These are phyloP conservation scores for Russula brevipes DNA, from an alignment of 768 basidiomycete species.

Conservation along the genomic window DNA sequence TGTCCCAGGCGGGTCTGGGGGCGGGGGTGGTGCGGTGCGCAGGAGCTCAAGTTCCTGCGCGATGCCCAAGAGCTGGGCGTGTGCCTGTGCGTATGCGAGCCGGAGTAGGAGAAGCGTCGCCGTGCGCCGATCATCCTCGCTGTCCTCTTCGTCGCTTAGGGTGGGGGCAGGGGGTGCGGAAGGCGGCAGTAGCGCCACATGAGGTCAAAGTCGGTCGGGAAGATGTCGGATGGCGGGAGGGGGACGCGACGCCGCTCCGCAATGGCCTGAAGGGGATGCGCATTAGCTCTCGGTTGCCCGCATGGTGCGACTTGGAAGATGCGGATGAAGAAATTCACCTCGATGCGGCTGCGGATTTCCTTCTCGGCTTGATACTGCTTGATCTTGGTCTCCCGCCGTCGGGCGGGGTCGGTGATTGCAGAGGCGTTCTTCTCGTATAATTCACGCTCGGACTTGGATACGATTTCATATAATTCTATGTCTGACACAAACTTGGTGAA, in stretches of 20 bases:
- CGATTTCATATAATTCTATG: conserved; percentile 61
- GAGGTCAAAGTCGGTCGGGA: conserved; percentile 53
- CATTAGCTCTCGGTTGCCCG: background rate
- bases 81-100: conserved; percentile 64
- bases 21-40: conserved; percentile 46
- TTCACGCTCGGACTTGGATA: conserved; percentile 54
- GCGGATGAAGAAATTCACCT: conserved; percentile 41
- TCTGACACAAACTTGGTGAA: conserved; percentile 43
- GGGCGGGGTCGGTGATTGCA: conserved; percentile 56
- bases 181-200: conserved; percentile 53
- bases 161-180: conserved; percentile 31
- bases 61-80: conserved; percentile 60
- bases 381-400: conserved; percentile 83
- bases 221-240: conserved; percentile 29
- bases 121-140: conserved; percentile 63
- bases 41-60: conserved; percentile 71
- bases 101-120: conserved; percentile 66
- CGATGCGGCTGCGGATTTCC: conserved; percentile 62
- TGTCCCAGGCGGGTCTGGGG: conserved; percentile 32
- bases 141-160: conserved; percentile 49
- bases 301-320: too few species aligned
- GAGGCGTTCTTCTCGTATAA: conserved; percentile 48
- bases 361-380: conserved; percentile 86
- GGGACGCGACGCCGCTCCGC: conserved; percentile 49
- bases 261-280: conserved; percentile 39